Conservation (phyloP, 495 filamentous ascomycete genomes). For the Podospora bellae-mahoneyi region DNA sequence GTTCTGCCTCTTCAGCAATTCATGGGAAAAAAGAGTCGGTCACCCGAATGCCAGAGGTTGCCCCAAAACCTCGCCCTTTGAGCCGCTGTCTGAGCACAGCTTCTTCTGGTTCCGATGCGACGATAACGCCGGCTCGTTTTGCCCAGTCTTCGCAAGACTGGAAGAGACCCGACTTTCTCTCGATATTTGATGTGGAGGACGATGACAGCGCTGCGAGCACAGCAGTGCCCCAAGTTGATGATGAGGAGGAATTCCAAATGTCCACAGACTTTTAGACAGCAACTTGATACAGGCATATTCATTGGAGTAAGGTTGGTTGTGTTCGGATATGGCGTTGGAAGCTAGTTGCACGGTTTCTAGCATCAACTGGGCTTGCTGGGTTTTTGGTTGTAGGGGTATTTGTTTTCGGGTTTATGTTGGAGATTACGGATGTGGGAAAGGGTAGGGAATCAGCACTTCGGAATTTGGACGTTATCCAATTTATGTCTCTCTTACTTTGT, state of each 20-base stretch:
- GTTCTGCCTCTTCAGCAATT: conserved; percentile 53
- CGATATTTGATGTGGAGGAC: conserved; percentile 44
- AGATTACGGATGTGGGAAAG: not conserved
- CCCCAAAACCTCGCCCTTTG: conserved; percentile 24
- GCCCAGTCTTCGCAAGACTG: conserved; percentile 32
- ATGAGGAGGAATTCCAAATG: conserved; percentile 42
- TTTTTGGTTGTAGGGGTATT: not conserved
- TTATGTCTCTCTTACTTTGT: not conserved
- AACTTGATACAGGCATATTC: not conserved
- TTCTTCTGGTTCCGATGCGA: conserved; percentile 45
- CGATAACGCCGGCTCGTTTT: conserved; percentile 49
- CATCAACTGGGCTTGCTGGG: not conserved
- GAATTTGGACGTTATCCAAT: not conserved
- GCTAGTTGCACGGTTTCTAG: not conserved
- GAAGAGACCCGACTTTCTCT: conserved; percentile 41
- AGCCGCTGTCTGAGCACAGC: conserved; percentile 39
- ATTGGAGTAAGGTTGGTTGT: not conserved
- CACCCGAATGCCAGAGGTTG: conserved; percentile 14
- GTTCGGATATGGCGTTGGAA: not conserved
- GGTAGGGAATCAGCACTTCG: not conserved
- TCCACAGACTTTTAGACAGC: conserved; percentile 35
- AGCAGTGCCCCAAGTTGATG: conserved; percentile 20
- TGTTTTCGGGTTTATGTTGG: not conserved
- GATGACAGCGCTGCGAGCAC: conserved; percentile 31
- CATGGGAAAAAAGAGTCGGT: conserved; percentile 24